Conservation (phyloP, 805 yeast species). For the Lipomyces spencermartinsiae region DNA sequence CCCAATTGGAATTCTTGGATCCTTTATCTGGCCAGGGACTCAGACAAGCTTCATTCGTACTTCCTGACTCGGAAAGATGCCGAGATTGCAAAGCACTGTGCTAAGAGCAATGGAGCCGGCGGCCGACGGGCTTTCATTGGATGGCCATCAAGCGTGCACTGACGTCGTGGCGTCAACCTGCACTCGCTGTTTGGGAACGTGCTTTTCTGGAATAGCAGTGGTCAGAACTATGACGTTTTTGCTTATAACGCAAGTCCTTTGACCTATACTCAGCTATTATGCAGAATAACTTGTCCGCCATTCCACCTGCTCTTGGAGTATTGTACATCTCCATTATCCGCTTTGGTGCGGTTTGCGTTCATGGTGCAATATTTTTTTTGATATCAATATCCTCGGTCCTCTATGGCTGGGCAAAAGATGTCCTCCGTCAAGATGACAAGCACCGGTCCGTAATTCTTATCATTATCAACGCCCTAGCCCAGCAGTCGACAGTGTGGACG, state of each 20-base stretch:
- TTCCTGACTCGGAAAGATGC: slow-evolving; percentile 64
- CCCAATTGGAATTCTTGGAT: slow-evolving; percentile 62
- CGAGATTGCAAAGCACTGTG: slow-evolving; percentile 56
- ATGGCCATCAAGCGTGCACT: slow-evolving; percentile 54
- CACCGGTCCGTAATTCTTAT: slow-evolving; percentile 60
- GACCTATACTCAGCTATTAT: slow-evolving; percentile 51
- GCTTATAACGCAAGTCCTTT: slow-evolving; percentile 66
- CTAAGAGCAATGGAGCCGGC: slow-evolving; percentile 48
- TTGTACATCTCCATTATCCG: slow-evolving; percentile 46
- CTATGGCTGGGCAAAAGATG: slow-evolving; percentile 65
- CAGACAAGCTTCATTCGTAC: slow-evolving; percentile 59
- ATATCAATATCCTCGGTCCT: slow-evolving; percentile 67
- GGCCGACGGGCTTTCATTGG: slow-evolving; percentile 39
- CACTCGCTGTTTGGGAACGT: slow-evolving; percentile 50
- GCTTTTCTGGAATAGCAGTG: slow-evolving; percentile 34
- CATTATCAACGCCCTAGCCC: slow-evolving; percentile 59
- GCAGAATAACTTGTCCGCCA: slow-evolving; percentile 58
- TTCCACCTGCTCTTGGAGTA: slow-evolving; percentile 67
- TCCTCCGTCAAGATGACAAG: slow-evolving; percentile 60
- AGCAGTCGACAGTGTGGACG: slow-evolving; percentile 61
- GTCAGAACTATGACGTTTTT: slow-evolving; percentile 62
- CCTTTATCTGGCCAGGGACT: slow-evolving; percentile 68
- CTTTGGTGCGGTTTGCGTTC: slow-evolving; percentile 60
- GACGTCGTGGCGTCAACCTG: slow-evolving; percentile 56
- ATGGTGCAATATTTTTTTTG: slow-evolving; percentile 61